Percentiles rank a stretch among this genome's conserved stretches.
Conservation (phyloP, 2,329 filamentous ascomycete genomes). For the Pseudocercospora macadamiae region DNA sequence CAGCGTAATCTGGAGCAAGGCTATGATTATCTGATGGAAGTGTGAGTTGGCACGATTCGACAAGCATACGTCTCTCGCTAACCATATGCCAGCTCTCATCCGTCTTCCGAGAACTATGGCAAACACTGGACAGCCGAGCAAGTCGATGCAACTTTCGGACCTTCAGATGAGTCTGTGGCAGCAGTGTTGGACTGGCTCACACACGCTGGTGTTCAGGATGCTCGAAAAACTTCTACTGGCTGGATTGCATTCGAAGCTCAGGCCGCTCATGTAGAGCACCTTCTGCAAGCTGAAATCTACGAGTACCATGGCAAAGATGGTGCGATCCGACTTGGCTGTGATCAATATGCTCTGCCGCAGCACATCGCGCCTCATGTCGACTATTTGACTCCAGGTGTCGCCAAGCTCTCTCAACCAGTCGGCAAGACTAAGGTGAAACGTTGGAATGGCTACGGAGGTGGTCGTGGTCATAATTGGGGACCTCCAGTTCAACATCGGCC, state of each 20-base stretch:
- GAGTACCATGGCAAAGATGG: constrained; percentile 10
- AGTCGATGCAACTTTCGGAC: constrained; percentile 48
- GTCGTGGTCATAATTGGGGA: not conserved
- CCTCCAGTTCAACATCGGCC: not conserved
- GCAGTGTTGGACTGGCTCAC: constrained; percentile 59
- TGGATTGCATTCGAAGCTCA: constrained; percentile 17
- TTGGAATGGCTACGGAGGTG: not conserved
- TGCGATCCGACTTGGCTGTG: constrained; percentile 19
- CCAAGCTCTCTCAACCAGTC: constrained; percentile 41
- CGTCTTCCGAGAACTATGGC: constrained; percentile 46
- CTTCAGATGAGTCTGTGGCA: constrained; percentile 46
- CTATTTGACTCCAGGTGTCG: constrained; percentile 49
- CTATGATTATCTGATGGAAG: constrained; percentile 36
- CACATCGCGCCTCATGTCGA: constrained; percentile 38
- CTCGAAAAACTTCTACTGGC: not conserved
- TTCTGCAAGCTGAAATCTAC: constrained; percentile 2
- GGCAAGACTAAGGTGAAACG: constrained; percentile 18
- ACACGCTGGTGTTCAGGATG: constrained; percentile 8
- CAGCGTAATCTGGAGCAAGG: constrained; percentile 40
- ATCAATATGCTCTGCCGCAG: constrained; percentile 42
- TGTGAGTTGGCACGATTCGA: constrained; percentile 32
- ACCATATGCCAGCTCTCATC: constrained; percentile 39
- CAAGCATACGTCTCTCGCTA: constrained; percentile 22
- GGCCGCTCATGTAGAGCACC: not conserved
- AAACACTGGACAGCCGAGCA: constrained; percentile 47